Base-by-base conservation (phyloP, 352 stramenopile genomes). In the Globisporangium irregulare region DNA sequence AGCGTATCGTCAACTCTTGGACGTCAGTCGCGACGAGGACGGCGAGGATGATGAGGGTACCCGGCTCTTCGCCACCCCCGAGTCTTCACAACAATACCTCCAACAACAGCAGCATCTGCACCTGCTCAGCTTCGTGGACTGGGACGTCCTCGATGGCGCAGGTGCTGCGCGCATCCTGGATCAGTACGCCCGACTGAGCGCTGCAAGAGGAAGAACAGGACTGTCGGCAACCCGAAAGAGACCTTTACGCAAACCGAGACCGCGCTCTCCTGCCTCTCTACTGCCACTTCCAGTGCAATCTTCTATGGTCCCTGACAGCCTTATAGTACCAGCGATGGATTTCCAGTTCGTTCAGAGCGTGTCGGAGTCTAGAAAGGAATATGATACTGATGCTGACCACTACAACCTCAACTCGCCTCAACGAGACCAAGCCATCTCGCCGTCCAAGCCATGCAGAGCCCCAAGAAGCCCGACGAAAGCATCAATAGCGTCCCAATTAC, bases 11-110 rank as follows among this genome's bases (percentile, higher is more conserved):
- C 58, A 66, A 2, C 55, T 82, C 24, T 36, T 78, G 4, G 24
- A 60, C n/a, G 25, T 50, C 5, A 64, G 74, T 14, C 73, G 72
- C 36, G 71, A 76, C 32, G 75, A 84, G 67, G 62, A 76, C 59
- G 72, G 61, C 36, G 59, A 59, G 14, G n/a, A 10, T 20, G 50
- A n/a, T 32, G 50, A 43, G 15, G 36, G 15, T 14, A 4, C 10
- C 36, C 36, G 14, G 22, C 50, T 29, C 22, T 29, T 57, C 18
- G 22, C 36, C 36, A 43, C 0, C 36, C 36, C 36, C 18, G 50
- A 57, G 5, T 10, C 22, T 34, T 29, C 27, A 0, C 50, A 57
- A 24, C 22, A 18, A 3, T 0, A 14, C 20, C 50, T 12, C 10
- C 24, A 70, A 4, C 10, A 56, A 25, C 50, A 25, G 6, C 18